Evolutionary conservation across 1,284 basidiomycete genomes (phyloP), one percentile per base, ranked within the genome.

Genomic region (Irpex sp.): DNA sequence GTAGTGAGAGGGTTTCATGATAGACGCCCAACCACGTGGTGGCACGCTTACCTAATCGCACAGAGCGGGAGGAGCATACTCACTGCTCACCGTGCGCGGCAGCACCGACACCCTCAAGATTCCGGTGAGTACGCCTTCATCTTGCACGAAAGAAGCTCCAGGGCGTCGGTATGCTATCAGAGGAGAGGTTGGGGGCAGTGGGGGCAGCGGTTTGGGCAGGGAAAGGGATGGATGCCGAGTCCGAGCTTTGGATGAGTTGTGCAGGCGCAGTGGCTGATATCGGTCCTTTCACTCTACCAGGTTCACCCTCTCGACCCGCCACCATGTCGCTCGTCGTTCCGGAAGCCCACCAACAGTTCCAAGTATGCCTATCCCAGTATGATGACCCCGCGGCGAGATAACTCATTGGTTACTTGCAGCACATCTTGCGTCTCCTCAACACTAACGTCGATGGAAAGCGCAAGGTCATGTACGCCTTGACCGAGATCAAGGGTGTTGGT

Each of bases 401-500:
- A 62, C 52, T 40, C 13, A 21, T 6, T 55, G 31, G 47, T 26
- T 15, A 55, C 60, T 69, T 71, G 70, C 72, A 96, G 92, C 94
- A 97, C 87, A 97, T 97, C 79, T 82, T 98, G 69, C 96, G 97
- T 93, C 87, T 99, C 64, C 88, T 99, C 76, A 98, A 99, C 88
- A 99, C 97, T 77, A 99, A 99, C 83, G 97, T 99, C 74, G 96
- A 98, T 82, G 97, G 97, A 71, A 96, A 96, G 81, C 91, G 96
- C 76, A 98, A 98, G 86, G 92, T 98, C 79, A 96, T 96, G 94
- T 97, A 93, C 79, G 91, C 95, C 74, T 78, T 97, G 83, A 97
- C 95, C 61, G 95, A 99, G 85, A 99, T 99, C 87, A 98, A 98
- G 87, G 97, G 97, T 92, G 97, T 99, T 69, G 97, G 97, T 76